These are phyloP conservation scores for Acmispon strigosus DNA, from an alignment of 306 rosid species.

Conservation along the genomic window DNA sequence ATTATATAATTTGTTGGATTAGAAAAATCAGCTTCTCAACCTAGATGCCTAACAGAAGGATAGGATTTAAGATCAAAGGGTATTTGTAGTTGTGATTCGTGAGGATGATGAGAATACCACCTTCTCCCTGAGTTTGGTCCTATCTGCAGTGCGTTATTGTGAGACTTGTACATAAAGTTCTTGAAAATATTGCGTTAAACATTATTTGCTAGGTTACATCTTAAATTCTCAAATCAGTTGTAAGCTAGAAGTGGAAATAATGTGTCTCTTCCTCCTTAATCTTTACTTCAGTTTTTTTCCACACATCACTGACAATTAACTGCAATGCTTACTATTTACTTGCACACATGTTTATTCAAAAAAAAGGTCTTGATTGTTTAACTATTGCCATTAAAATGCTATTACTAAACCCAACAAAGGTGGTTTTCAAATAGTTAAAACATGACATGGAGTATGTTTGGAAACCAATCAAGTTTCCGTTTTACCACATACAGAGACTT, in stretches of 20 bases:
- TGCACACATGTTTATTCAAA: background rate
- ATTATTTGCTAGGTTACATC: too few relatives aligned
- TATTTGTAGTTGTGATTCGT: background rate
- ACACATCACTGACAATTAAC: background rate
- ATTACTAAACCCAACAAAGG: background rate
- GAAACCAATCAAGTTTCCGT: too few relatives aligned
- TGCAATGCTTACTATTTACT: background rate
- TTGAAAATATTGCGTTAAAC: too few relatives aligned
- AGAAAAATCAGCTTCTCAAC: background rate
- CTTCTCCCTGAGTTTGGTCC: background rate
- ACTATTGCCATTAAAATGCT: slow-evolving; percentile 3
- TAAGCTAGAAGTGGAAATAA: background rate
- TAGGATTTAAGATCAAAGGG: background rate
- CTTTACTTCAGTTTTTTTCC: background rate
- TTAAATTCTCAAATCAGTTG: background rate
- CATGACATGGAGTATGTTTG: too few relatives aligned
- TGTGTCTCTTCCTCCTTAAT: background rate
- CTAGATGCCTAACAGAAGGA: background rate
- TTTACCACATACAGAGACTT: too few relatives aligned
- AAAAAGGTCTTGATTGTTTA: background rate
- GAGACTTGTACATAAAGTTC: background rate
- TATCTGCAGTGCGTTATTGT: background rate
- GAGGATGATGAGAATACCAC: background rate
- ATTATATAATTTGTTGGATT: background rate
- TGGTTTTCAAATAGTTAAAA: background rate